Evolutionary conservation across 805 yeast species (phyloP), one percentile per base, ranked within the genome.

Genomic region (Candida namnaoensis): DNA sequence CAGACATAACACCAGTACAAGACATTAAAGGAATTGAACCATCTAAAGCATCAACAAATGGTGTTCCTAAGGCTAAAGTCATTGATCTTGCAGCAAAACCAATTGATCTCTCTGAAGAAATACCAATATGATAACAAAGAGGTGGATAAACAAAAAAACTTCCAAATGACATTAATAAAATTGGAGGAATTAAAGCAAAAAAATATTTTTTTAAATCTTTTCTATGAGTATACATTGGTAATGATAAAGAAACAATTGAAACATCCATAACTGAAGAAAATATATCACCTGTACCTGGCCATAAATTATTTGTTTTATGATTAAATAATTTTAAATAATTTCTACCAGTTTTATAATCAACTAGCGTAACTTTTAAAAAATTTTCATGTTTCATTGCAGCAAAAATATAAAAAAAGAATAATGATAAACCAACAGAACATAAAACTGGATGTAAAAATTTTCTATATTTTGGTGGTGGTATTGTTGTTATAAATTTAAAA

Each of bases 221-320:
- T 39, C 93, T 62, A 59, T 82, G 84, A 8, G 82, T 74, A 58
- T 72, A 85, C 87, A 85, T 82, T 4, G 95, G 88, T 39, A 85
- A 61, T 23, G 90, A 74, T 36, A 85, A 65, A 1, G 91, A 75
- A 1, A 82, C 88, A 58, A 85, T 85, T 2, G 88, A 76, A 8
- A 82, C 72, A 52, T 84, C 93, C 82, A 85, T 80, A 48, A 84
- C 58, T 0, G 88, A 72, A 6, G 79, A 57, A 34, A 85, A 67
- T 14, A 85, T 66, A 54, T 85, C 95, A 3, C 95, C 95, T 12
- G 90, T 85, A 0, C 95, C 95, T 1, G 95, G 93, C 73, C 77
- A 72, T 19, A 59, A 54, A 7, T 44, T 42, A 14, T 39, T 48
- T 6, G 27, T 25, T 35, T 38, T 40, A 25, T 62, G 57, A 49